Conservation (phyloP, 805 yeast species). For the Kodamaea restingae region DNA sequence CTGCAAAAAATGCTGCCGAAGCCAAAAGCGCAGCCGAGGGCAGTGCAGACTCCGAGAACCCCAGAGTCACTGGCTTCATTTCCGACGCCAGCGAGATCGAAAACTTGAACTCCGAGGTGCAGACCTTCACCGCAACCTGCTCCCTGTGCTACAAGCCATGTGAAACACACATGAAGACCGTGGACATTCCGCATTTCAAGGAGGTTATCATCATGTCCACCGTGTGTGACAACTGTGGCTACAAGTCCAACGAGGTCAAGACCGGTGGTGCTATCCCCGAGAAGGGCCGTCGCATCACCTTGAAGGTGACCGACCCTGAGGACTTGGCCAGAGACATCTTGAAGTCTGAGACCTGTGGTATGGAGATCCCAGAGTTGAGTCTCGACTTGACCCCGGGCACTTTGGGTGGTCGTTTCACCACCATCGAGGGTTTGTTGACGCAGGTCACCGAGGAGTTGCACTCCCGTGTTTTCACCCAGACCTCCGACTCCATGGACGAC, state of each 20-base stretch:
- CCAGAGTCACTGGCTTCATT: slow-evolving; percentile 54
- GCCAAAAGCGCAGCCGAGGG: slow-evolving; percentile 28
- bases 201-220: slow-evolving; percentile 97
- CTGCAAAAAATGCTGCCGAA: slow-evolving; percentile 40
- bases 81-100: slow-evolving; percentile 78
- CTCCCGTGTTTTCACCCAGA: slow-evolving; percentile 74
- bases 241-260: slow-evolving; percentile 94
- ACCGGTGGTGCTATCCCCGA: slow-evolving; percentile 96
- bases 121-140: slow-evolving; percentile 87
- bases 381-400: slow-evolving; percentile 95
- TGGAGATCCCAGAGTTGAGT: slow-evolving; percentile 80
- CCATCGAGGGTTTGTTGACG: slow-evolving; percentile 85
- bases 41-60: slow-evolving; percentile 11
- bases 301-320: slow-evolving; percentile 80
- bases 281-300: slow-evolving; percentile 69
- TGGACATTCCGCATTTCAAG: slow-evolving; percentile 95
- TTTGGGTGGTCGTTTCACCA: slow-evolving; percentile 95
- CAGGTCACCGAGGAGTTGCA: slow-evolving; percentile 91
- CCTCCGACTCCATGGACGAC: slow-evolving; percentile 88
- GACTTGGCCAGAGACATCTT: slow-evolving; percentile 92
- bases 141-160: slow-evolving; percentile 81
- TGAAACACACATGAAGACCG: slow-evolving; percentile 94
- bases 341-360: slow-evolving; percentile 89
- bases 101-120: slow-evolving; percentile 85
- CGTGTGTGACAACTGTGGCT: slow-evolving; percentile 87